Conservation (phyloP, 2,329 filamentous ascomycete genomes). For the Cercospora zeae-maydis region DNA sequence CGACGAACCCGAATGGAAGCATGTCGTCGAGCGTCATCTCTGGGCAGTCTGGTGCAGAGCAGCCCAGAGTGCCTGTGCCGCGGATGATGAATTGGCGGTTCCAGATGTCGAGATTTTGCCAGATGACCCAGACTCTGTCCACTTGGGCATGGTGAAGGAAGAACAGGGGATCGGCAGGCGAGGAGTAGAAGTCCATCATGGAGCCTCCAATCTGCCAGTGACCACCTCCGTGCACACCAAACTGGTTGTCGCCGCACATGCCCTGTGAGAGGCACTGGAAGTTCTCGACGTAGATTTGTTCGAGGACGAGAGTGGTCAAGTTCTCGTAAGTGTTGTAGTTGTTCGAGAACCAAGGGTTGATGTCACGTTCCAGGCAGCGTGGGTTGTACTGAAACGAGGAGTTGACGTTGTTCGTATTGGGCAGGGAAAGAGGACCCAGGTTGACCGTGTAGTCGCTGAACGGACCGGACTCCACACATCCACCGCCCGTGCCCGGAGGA, state of each 20-base stretch:
- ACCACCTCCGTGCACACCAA: slow-evolving; percentile 44
- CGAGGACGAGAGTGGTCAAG: slow-evolving; percentile 21
- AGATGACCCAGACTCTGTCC: slow-evolving; percentile 44
- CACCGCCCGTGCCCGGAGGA: slow-evolving; percentile 54
- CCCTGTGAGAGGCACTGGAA: slow-evolving; percentile 34
- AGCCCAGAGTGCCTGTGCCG: slow-evolving; percentile 46
- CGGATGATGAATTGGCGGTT: slow-evolving; percentile 40
- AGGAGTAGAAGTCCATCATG: slow-evolving; percentile 45
- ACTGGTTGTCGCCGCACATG: slow-evolving; percentile 31
- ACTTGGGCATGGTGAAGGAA: slow-evolving; percentile 50
- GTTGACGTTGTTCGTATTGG: slow-evolving; percentile 32
- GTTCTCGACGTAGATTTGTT: slow-evolving; percentile 24
- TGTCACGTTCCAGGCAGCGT: slow-evolving; percentile 24
- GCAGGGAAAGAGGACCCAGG: slow-evolving; percentile 32
- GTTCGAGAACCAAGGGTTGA: slow-evolving; percentile 25
- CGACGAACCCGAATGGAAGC: slow-evolving; percentile 37
- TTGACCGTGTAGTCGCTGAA: slow-evolving; percentile 46
- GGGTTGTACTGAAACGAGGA: slow-evolving; percentile 26
- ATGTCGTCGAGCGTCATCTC: slow-evolving; percentile 47
- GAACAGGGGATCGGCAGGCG: slow-evolving; percentile 49
- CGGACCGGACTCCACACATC: slow-evolving; percentile 52
- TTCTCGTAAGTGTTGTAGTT: slow-evolving; percentile 25
- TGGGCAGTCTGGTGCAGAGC: slow-evolving; percentile 42
- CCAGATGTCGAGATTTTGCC: slow-evolving; percentile 47
- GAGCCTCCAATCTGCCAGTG: slow-evolving; percentile 49